Evolutionary conservation across 2,329 filamentous ascomycete species (phyloP), one percentile per base, ranked within the genome.

Genomic region (Claviceps cyperi): DNA sequence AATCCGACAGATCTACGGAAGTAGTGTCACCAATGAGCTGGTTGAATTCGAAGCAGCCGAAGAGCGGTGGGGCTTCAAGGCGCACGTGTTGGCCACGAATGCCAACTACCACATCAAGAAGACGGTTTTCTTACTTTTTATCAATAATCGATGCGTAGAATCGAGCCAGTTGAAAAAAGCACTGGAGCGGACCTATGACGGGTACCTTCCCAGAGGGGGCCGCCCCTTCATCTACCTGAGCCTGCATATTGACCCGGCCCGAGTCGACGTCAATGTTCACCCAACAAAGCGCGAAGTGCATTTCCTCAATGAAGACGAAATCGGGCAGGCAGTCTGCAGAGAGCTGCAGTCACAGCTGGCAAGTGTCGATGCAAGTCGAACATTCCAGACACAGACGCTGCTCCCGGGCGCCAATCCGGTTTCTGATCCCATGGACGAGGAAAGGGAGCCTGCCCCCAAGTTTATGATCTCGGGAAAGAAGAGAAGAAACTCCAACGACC

Each of bases 231-330:
- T 91, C 51, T 98, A 98, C 61, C 74, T 98, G 24, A 92, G 84
- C 61, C 75, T 98, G 2, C 86, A 95, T 52, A 94, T 98, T 51
- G 90, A 97, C 58, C 91, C 92, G 1, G 80, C 84, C 24, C 77
- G 91, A 49, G 88, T 98, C 4, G 92, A 98, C 64, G 94, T 98
- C 61, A 98, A 98, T 58, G 85, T 98, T 0, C 92, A 98, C 64
- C 92, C 92, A 0, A 98, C 92, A 0, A 98, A 98, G 65, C 77
- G 88, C 47, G 91, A 98, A 62, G 92, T 98, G 19, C 92, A 97
- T 60, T 97, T 98, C 59, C 74, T 98, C 21, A 95, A 97, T 54
- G 92, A 98, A 63, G 92, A 98, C 55, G 92, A 98, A 58, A 94
- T 98, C 44, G 84, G 92, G 45, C 86, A 92, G 55, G 77, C 79